Percentiles rank a stretch among this genome's conserved stretches.
phyloP scores from a whole-genome alignment of 2,329 filamentous ascomycete species.

The Fusarium virguliforme region DNA sequence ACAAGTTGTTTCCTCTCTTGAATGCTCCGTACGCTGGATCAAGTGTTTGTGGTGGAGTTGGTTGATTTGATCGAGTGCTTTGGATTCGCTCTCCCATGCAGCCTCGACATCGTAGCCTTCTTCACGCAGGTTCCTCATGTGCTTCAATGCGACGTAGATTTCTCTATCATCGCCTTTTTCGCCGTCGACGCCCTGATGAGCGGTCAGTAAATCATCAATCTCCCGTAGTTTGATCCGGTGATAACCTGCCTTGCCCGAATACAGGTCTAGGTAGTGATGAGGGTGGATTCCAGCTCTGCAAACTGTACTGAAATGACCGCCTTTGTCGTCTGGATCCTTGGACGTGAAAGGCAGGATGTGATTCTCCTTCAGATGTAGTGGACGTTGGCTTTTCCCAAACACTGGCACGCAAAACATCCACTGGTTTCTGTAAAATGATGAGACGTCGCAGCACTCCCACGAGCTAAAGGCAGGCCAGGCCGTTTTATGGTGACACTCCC shows the following conservation, averaged over 20 bases:
- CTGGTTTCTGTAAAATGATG: constrained; percentile 15
- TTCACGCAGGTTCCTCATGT: constrained; percentile 24
- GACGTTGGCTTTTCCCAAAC: neutral
- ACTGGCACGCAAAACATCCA: constrained; percentile 21
- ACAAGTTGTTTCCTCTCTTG: constrained; percentile 2
- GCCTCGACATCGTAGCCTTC: constrained; percentile 8
- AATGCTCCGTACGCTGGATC: constrained; percentile 29
- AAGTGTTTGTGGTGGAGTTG: constrained; percentile 25
- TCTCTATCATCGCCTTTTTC: neutral
- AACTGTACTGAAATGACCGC: constrained; percentile 36
- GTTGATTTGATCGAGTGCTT: constrained; percentile 29
- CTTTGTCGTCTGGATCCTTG: neutral
- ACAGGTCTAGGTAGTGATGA: neutral
- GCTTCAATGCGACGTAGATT: constrained; percentile 25
- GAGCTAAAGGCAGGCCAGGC: constrained; percentile 13
- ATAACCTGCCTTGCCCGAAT: neutral
- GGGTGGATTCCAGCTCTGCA: constrained; percentile 23
- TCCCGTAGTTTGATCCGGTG: neutral
- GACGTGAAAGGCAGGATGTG: constrained; percentile 21
- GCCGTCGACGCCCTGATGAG: neutral
- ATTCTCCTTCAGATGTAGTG: neutral
- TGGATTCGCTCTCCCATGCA: constrained; percentile 14
- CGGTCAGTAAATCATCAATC: neutral
- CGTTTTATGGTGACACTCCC: constrained; percentile 8
- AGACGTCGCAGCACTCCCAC: constrained; percentile 10